phyloP scores from a whole-genome alignment of 1,139 yeast genomes.

The Lodderomyces metapsilosis region DNA sequence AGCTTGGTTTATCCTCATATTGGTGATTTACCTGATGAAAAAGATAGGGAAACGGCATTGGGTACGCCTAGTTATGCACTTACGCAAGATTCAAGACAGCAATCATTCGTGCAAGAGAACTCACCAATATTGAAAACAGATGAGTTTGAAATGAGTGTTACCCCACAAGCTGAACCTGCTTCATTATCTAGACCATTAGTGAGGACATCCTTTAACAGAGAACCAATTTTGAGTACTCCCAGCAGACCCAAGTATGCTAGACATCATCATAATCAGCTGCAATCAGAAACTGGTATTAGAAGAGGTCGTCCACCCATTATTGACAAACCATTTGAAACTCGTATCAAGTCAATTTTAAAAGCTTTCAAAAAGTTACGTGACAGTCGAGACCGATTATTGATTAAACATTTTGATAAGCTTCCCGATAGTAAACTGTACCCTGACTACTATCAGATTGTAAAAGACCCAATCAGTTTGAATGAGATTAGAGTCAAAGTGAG shows the following conservation, averaged over 20 bases:
- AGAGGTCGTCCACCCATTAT: slow-evolving; percentile 96
- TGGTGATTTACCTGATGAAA: slow-evolving; percentile 69
- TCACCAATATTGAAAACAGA: slow-evolving; percentile 9
- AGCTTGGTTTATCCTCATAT: slow-evolving; percentile 61
- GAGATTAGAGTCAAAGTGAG: slow-evolving; percentile 82
- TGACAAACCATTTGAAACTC: slow-evolving; percentile 89
- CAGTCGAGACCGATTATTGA: slow-evolving; percentile 46
- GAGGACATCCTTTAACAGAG: slow-evolving; percentile 8
- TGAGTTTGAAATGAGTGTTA: slow-evolving; percentile 15
- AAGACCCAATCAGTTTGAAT: slow-evolving; percentile 77
- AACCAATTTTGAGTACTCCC: slow-evolving; percentile 4
- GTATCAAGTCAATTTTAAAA: slow-evolving; percentile 84
- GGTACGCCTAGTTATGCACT: not conserved
- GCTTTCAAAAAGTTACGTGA: slow-evolving; percentile 72
- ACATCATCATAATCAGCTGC: slow-evolving; percentile 6
- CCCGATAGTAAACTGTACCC: slow-evolving; percentile 71
- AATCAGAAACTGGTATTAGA: slow-evolving; percentile 59
- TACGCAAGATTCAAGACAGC: not conserved
- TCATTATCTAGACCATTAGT: slow-evolving; percentile 14
- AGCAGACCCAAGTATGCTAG: not conserved
- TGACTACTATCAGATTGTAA: slow-evolving; percentile 63
- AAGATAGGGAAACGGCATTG: slow-evolving; percentile 17
- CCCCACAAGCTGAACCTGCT: slow-evolving; percentile 10
- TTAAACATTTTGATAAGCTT: slow-evolving; percentile 71
- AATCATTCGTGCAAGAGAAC: not conserved